Base-by-base conservation (phyloP, 306 rosid genomes). In the Carpinus fangiana region DNA sequence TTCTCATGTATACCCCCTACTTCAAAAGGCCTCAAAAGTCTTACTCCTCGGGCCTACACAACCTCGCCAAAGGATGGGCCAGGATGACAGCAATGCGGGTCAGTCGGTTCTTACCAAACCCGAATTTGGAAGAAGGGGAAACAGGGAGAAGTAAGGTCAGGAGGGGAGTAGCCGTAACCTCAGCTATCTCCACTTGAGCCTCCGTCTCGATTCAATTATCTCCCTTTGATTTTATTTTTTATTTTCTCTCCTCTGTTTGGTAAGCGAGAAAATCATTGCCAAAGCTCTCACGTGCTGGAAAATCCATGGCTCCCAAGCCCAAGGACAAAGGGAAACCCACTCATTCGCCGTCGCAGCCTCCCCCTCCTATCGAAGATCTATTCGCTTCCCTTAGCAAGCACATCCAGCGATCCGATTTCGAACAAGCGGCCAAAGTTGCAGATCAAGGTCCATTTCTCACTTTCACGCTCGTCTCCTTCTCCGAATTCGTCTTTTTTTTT, bases 331-430 rank as follows among this genome's bases (percentile, higher is more conserved):
- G 88, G 18, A 91, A 88, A 74, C 51, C 90, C 47, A 50, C 89
- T n/a, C 80, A 84, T 13, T 68, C 85, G 81, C 50, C 92, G 67
- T 78, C 86, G 11, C 88, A 86, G 52, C 84, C 93, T 72, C 91
- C 95, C 2, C 96, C 93, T 20, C 75, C 90, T 14, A 81, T 93
- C 74, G 98, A 93, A 88, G 99, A 95, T 88, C 98, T 93, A 23
- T 95, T 95, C 89, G 45, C 90, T 16, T 72, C 91, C 2, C 92
- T 95, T 65, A 87, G 86, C 89, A 79, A 83, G 20, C 97, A 90
- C 90, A 89, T 95, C 78, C 85, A 91, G 70, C 62, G 80, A 77
- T 85, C 89, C 38, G 84, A 92, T 8, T 88, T 78, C 82, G 87
- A 87, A 8, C 86, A 93, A 70, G 99, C 93, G 50, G 90, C 84